Conservation (phyloP, 345 rosid species). For the Hirschfeldia incana region DNA sequence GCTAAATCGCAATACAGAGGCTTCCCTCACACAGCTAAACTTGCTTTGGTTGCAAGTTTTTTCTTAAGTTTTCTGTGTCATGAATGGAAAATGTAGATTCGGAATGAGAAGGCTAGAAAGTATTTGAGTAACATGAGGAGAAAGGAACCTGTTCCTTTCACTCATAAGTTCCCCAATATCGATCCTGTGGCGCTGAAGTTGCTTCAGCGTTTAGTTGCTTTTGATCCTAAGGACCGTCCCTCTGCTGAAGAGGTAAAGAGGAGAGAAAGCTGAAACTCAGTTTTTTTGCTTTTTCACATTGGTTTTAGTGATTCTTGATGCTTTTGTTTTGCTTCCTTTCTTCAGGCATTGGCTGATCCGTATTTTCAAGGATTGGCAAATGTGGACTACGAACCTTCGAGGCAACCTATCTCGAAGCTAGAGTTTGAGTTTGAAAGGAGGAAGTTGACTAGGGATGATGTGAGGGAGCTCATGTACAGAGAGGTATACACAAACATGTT, state of each 20-base stretch:
- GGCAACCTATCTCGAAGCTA: slow-evolving; percentile 77
- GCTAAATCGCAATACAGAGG: slow-evolving; percentile 37
- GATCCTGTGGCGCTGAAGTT: slow-evolving; percentile 77
- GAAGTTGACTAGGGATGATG: slow-evolving; percentile 76
- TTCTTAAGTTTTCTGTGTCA: slow-evolving; percentile 20
- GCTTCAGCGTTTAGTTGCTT: slow-evolving; percentile 83
- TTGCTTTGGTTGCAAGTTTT: slow-evolving; percentile 36
- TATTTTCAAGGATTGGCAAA: slow-evolving; percentile 82
- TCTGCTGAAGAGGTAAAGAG: slow-evolving; percentile 85
- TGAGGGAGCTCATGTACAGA: slow-evolving; percentile 87
- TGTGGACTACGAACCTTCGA: slow-evolving; percentile 69
- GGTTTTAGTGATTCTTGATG: slow-evolving; percentile 10
- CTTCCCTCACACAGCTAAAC: slow-evolving; percentile 37
- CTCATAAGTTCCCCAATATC: slow-evolving; percentile 56
- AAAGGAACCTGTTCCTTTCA: slow-evolving; percentile 64
- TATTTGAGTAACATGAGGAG: slow-evolving; percentile 77
- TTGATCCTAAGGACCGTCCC: slow-evolving; percentile 93
- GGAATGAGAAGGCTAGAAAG: slow-evolving; percentile 94
- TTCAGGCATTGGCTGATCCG: slow-evolving; percentile 87
- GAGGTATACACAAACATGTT: slow-evolving; percentile 47
- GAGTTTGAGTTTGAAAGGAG: slow-evolving; percentile 92
- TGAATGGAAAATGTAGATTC: slow-evolving; percentile 57
- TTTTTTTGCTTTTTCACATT: not conserved
- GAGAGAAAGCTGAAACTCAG: not conserved
- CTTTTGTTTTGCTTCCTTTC: slow-evolving; percentile 24